Conservation (phyloP, 169 alveolate species). For the Pseudocohnilembus persalinus region DNA sequence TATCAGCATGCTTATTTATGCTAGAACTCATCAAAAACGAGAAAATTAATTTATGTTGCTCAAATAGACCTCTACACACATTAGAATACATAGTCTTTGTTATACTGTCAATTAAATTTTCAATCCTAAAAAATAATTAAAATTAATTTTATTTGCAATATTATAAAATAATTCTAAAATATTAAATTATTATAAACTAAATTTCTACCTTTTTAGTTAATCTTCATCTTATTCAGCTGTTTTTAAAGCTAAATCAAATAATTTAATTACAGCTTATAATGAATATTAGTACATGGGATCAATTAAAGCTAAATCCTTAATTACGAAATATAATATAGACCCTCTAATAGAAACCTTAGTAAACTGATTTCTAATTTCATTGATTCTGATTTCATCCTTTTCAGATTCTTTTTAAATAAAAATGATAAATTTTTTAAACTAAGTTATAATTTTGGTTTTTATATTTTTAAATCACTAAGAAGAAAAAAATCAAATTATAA, state of each 20-base stretch:
- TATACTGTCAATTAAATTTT: conserved; percentile 58
- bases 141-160: too few relatives aligned
- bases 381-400: conserved; percentile 72
- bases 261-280: conserved; percentile 78
- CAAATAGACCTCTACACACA: conserved; percentile 88
- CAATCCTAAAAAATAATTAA: conserved; percentile 66
- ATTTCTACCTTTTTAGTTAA: conserved; percentile 64
- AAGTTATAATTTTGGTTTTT: conserved; percentile 6
- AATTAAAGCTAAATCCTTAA: conserved; percentile 80
- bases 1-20: conserved; percentile 62
- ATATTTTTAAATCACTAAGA: too few relatives aligned
- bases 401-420: conserved; percentile 32
- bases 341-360: conserved; percentile 87
- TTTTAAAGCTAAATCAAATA: conserved; percentile 76
- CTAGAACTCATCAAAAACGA: conserved; percentile 88
- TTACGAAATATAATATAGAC: conserved; percentile 84
- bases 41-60: conserved; percentile 82
- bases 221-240: conserved; percentile 49
- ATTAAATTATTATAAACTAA: too few relatives aligned
- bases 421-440: neutral
- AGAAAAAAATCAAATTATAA: too few relatives aligned
- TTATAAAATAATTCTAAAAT: too few relatives aligned
- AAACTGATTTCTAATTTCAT: conserved; percentile 79
- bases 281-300: conserved; percentile 91
- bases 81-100: conserved; percentile 78